These are phyloP conservation scores for Torulaspora pretoriensis DNA, from an alignment of 1,139 yeast genomes.

Conservation along the genomic window DNA sequence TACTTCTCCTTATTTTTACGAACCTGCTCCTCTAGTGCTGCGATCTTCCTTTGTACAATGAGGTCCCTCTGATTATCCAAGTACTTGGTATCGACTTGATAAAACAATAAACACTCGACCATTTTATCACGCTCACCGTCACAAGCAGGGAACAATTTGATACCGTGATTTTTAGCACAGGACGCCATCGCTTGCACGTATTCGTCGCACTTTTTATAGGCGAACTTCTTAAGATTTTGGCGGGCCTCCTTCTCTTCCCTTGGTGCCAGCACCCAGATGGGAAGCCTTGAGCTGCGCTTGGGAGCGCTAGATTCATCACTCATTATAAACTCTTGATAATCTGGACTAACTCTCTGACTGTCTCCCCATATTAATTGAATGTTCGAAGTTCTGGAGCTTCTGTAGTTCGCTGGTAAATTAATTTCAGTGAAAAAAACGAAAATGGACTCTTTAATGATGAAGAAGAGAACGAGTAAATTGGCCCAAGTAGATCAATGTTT, in stretches of 20 bases:
- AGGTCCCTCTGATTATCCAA: slow-evolving; percentile 69
- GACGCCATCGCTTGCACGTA: slow-evolving; percentile 52
- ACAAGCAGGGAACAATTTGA: slow-evolving; percentile 56
- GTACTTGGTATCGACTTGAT: slow-evolving; percentile 57
- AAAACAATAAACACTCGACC: slow-evolving; percentile 65
- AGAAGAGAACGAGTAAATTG: background rate
- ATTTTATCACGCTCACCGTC: slow-evolving; percentile 56
- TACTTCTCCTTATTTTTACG: slow-evolving; percentile 15
- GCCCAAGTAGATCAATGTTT: slow-evolving; percentile 47
- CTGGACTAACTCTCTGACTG: background rate
- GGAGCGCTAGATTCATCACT: slow-evolving; percentile 9
- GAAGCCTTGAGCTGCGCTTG: slow-evolving; percentile 41
- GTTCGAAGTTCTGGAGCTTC: background rate
- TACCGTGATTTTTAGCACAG: slow-evolving; percentile 52
- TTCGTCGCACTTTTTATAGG: slow-evolving; percentile 70
- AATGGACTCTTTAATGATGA: background rate
- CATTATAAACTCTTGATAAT: slow-evolving; percentile 6
- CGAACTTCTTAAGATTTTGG: slow-evolving; percentile 68
- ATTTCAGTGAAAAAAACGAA: background rate
- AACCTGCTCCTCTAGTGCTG: slow-evolving; percentile 28
- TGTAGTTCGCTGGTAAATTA: background rate
- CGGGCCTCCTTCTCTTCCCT: slow-evolving; percentile 79
- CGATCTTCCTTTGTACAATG: slow-evolving; percentile 53
- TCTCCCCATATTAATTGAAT: background rate
- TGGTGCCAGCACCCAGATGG: slow-evolving; percentile 83